phyloP scores from a whole-genome alignment of 1,139 yeast genomes.

The Blastobotrys arbuscula region DNA sequence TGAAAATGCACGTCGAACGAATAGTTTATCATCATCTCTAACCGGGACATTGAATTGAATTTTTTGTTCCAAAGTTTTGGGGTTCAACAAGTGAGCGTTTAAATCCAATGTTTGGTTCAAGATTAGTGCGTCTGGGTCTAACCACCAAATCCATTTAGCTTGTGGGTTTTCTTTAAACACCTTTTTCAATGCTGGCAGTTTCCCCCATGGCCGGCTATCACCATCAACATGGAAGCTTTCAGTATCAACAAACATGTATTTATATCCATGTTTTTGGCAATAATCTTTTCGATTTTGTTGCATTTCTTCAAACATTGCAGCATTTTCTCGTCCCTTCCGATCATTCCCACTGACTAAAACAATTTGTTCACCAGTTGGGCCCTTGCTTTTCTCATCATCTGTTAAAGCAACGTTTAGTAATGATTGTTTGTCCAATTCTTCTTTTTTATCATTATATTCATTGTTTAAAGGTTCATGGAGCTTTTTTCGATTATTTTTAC shows the following conservation, averaged over 20 bases:
- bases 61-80: conserved; percentile 11
- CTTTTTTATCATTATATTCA: too few relatives aligned
- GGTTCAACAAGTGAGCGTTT: conserved; percentile 30
- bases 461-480: too few relatives aligned
- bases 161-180: conserved; percentile 28
- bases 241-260: conserved; percentile 27
- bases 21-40: conserved; percentile 15
- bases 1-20: too few relatives aligned
- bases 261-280: conserved; percentile 31
- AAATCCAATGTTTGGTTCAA: conserved; percentile 30
- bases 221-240: conserved; percentile 18
- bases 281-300: conserved; percentile 31
- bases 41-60: conserved; percentile 24
- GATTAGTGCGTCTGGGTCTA: conserved; percentile 32
- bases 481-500: too few relatives aligned
- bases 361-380: too few relatives aligned
- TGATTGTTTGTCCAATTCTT: too few relatives aligned
- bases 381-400: too few relatives aligned
- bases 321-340: conserved; percentile 17
- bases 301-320: conserved; percentile 22
- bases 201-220: conserved; percentile 28
- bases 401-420: too few relatives aligned
- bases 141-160: conserved; percentile 36
- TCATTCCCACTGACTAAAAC: too few relatives aligned
- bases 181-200: conserved; percentile 29